Conservation (phyloP, 441 rosid genomes). For the Adansonia madagascariensis region DNA sequence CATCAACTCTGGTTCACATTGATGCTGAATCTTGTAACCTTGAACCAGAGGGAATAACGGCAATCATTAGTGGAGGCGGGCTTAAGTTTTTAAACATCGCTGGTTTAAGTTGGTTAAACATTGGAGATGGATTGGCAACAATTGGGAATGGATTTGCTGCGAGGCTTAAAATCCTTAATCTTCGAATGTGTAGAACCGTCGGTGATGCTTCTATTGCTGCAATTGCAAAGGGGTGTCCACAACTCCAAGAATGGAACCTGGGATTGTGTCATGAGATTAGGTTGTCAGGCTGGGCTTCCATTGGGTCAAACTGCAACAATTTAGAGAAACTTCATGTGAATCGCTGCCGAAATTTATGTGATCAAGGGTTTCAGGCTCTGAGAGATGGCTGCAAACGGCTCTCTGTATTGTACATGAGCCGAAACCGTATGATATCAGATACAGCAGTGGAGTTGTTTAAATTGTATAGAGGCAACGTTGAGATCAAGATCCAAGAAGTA, state of each 20-base stretch:
- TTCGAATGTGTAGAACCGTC: slow-evolving; percentile 66
- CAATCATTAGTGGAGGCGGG: slow-evolving; percentile 77
- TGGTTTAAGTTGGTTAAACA: slow-evolving; percentile 32
- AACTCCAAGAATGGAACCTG: slow-evolving; percentile 76
- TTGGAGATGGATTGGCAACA: slow-evolving; percentile 46
- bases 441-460: slow-evolving; percentile 64
- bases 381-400: slow-evolving; percentile 62
- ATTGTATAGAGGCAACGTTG: slow-evolving; percentile 52
- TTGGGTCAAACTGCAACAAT: slow-evolving; percentile 57
- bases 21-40: slow-evolving; percentile 71
- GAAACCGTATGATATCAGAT: slow-evolving; percentile 31
- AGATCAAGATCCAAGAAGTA: slow-evolving; percentile 53
- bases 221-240: slow-evolving; percentile 72
- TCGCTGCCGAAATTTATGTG: slow-evolving; percentile 73
- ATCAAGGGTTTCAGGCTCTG: slow-evolving; percentile 53
- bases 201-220: slow-evolving; percentile 60
- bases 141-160: slow-evolving; percentile 63
- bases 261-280: slow-evolving; percentile 61
- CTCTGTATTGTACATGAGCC: slow-evolving; percentile 50
- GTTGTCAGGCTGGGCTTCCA: slow-evolving; percentile 63
- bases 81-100: slow-evolving; percentile 63
- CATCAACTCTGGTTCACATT: slow-evolving; percentile 50
- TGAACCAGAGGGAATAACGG: slow-evolving; percentile 54
- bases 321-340: slow-evolving; percentile 72
- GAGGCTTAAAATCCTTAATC: slow-evolving; percentile 63